Conservation (phyloP, 768 basidiomycete genomes). For the Pleurotus sapidus region DNA sequence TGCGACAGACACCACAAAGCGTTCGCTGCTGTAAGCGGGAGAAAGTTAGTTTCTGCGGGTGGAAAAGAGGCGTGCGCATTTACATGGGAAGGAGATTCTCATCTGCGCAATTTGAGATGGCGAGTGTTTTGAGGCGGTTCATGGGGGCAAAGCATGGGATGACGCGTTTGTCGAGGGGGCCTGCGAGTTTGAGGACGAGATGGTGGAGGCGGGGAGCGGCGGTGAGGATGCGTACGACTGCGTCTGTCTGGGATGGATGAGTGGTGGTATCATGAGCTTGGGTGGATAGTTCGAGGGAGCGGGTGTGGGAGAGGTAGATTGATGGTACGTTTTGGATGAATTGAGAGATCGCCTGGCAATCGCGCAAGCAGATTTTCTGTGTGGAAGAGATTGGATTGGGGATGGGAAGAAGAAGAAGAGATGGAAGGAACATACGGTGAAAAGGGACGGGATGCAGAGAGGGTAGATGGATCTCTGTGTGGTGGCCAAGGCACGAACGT, state of each 20-base stretch:
- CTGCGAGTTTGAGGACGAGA: slow-evolving; percentile 45
- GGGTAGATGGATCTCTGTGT: slow-evolving; percentile 49
- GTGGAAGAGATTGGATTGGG: no score
- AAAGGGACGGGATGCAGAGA: slow-evolving; percentile 55
- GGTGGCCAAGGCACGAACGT: slow-evolving; percentile 44
- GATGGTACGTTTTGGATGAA: slow-evolving; percentile 60
- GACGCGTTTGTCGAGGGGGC: slow-evolving; percentile 45
- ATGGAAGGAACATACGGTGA: slow-evolving; percentile 41
- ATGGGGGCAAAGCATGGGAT: slow-evolving; percentile 47
- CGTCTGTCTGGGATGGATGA: slow-evolving; percentile 36
- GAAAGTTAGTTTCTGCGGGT: not conserved
- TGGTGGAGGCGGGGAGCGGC: slow-evolving; percentile 45
- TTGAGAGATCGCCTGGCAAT: slow-evolving; percentile 39
- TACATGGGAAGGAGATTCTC: slow-evolving; percentile 43
- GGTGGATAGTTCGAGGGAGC: slow-evolving; percentile 50
- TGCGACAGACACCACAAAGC: slow-evolving; percentile 67
- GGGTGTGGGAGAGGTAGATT: slow-evolving; percentile 46
- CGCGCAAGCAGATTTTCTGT: slow-evolving; percentile 26
- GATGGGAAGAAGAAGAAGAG: slow-evolving; percentile 5
- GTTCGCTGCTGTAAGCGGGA: slow-evolving; percentile 50
- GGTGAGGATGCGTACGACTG: slow-evolving; percentile 47
- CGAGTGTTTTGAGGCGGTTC: slow-evolving; percentile 38
- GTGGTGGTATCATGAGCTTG: slow-evolving; percentile 17
- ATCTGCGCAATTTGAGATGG: slow-evolving; percentile 43
- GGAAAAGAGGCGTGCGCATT: slow-evolving; percentile 14